phyloP scores from a whole-genome alignment of 1,284 basidiomycete species.

The Ceratobasidium sp. region DNA sequence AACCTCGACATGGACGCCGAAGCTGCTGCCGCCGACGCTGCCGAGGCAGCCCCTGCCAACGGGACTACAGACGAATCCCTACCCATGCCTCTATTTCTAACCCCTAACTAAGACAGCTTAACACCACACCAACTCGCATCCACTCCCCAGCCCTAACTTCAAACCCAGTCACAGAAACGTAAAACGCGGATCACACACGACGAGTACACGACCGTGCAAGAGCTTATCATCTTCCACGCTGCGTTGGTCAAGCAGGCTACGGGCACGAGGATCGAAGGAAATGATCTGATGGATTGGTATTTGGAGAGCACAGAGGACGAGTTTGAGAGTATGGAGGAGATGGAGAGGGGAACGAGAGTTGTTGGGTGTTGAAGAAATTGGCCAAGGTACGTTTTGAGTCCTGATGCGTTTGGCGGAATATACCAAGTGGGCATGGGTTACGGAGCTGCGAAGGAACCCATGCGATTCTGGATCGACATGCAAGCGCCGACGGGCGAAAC shows the following conservation, averaged over 20 bases:
- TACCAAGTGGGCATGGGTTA: no score
- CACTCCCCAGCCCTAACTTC: constrained; percentile 50
- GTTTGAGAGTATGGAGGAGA: constrained; percentile 84
- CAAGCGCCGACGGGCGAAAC: no score
- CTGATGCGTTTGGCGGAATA: no score
- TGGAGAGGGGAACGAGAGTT: constrained; percentile 94
- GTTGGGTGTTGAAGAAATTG: constrained; percentile 85
- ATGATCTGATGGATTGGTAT: constrained; percentile 97
- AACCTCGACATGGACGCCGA: constrained; percentile 58
- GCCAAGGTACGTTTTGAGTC: constrained; percentile 54
- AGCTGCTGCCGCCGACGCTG: constrained; percentile 52
- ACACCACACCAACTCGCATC: no score
- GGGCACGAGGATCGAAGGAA: constrained; percentile 82
- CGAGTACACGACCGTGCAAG: constrained; percentile 91
- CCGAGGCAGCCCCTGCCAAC: constrained; percentile 51
- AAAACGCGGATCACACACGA: constrained; percentile 95
- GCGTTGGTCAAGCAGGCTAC: constrained; percentile 80
- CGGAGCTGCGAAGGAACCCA: no score
- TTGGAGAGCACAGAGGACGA: constrained; percentile 89
- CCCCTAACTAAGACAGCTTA: no score
- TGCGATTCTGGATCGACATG: no score
- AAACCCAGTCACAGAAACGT: constrained; percentile 63
- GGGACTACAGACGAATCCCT: no score
- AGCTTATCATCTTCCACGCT: constrained; percentile 86
- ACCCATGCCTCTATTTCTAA: no score